phyloP scores from a whole-genome alignment of 192 early-diverging fungal species.

The Coemansia sp. region DNA sequence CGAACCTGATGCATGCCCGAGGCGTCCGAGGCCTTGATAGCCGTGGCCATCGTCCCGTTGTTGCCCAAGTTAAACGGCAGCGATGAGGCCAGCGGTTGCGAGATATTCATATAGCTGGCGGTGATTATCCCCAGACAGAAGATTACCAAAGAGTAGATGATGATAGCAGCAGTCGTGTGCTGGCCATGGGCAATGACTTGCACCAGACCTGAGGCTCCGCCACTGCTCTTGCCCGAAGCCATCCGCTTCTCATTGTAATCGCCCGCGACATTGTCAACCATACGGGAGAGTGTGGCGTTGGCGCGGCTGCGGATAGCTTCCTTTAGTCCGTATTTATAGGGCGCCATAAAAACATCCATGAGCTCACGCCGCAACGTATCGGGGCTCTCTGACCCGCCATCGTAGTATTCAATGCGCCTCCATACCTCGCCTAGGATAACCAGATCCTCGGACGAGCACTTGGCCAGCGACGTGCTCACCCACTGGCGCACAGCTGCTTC shows the following conservation, averaged over 20 bases:
- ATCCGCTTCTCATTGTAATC: conserved; percentile 17
- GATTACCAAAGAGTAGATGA: conserved; percentile 51
- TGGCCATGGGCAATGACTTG: conserved; percentile 37
- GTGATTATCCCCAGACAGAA: conserved; percentile 54
- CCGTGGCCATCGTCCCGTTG: conserved; percentile 19
- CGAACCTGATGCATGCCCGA: conserved; percentile 42
- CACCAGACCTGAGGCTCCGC: conserved; percentile 16
- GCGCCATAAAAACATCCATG: conserved; percentile 34
- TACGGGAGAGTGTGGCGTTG: conserved; percentile 43
- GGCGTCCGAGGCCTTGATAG: conserved; percentile 13
- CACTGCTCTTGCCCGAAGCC: neutral
- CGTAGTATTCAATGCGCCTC: conserved; percentile 49
- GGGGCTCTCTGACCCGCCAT: conserved; percentile 22
- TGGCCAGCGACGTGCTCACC: conserved; percentile 23
- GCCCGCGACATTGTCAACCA: conserved; percentile 50
- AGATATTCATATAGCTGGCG: conserved; percentile 45
- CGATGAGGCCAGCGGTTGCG: conserved; percentile 35
- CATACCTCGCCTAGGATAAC: conserved; percentile 47
- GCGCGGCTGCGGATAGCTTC: conserved; percentile 42
- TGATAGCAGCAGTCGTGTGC: conserved; percentile 40
- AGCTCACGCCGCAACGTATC: conserved; percentile 40
- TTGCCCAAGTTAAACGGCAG: conserved; percentile 28
- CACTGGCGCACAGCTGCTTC: conserved; percentile 30
- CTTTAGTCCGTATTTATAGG: conserved; percentile 42
- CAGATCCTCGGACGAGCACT: conserved; percentile 48